Percentiles rank a stretch among this genome's conserved stretches.
phyloP scores from a whole-genome alignment of 2,329 filamentous ascomycete species.

The Scedosporium dehoogii region DNA sequence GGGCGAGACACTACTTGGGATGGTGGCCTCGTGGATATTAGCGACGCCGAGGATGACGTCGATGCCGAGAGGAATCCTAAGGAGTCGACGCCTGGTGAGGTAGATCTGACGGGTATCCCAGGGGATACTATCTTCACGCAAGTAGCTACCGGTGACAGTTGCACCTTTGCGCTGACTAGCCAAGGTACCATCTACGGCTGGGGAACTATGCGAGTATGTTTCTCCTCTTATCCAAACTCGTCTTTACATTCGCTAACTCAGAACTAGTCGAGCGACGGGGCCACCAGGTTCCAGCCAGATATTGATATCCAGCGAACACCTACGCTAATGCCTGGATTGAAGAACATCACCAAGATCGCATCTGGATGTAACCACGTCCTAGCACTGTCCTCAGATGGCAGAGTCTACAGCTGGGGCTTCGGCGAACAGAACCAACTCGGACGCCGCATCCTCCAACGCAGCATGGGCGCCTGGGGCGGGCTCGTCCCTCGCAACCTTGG shows the following conservation, averaged over 20 bases:
- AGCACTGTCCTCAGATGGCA: constrained; percentile 47
- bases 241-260: no score
- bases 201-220: background rate
- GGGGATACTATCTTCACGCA: constrained; percentile 37
- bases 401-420: constrained; percentile 50
- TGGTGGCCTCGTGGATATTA: no score
- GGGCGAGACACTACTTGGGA: no score
- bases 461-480: constrained; percentile 21
- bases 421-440: constrained; percentile 47
- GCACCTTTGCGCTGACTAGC: background rate
- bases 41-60: constrained; percentile 26
- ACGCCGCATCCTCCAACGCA: constrained; percentile 39
- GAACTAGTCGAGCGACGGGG: no score
- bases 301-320: constrained; percentile 31
- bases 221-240: no score
- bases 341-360: constrained; percentile 34
- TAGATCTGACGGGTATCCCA: constrained; percentile 49
- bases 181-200: background rate
- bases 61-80: constrained; percentile 51
- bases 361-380: constrained; percentile 58
- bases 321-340: background rate
- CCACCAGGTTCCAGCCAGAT: no score
- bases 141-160: background rate
- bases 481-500: constrained; percentile 43
- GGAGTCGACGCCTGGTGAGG: constrained; percentile 56